Evolutionary conservation across 441 rosid species (phyloP), one percentile per base, ranked within the genome.

Genomic region (Kokia cookei): DNA sequence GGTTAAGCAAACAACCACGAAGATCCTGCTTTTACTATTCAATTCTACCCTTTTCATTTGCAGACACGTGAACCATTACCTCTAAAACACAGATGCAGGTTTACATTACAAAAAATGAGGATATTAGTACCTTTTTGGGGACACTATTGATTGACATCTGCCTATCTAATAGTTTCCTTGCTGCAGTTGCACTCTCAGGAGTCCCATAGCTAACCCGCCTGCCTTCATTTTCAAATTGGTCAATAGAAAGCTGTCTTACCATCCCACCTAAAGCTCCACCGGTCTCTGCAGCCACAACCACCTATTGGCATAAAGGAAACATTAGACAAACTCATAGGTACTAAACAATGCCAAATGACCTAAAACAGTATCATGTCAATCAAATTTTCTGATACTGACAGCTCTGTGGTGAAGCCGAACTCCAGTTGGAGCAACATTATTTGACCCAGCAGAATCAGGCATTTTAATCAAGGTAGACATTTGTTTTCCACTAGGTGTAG

Each of bases 241-340:
- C 98, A 64, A 93, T 91, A 3, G 99, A 93, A 81, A 93, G 93
- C 82, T 89, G 97, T 77, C 98, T 88, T 71, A 95, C 98, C 97
- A 93, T 87, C 78, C 98, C 97, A 81, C 99, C 97, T 83, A 95
- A 85, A 74, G 96, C 99, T 77, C 99, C 99, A 77, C 93, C 93
- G 9, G 97, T 89, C 86, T 95, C 98, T 78, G 98, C 94, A 72
- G 99, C 97, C 73, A 96, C 90, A 81, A 96, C 99, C 54, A 96
- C 99, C 99, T 95, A 85, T 68, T 4, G 73, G 54, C 42, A 60
- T 71, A 86, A 78, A 76, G 50, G 74, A 45, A 60, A 63, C 17
- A 35, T 62, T 61, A 81, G 48, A 50, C 15, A 57, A 73, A 24
- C 43, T 47, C 4, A 57, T 64, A 77, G 58, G 60, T 64, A 69